These are phyloP conservation scores for Podaxis sp. DNA, from an alignment of 768 basidiomycete species.

Conservation along the genomic window DNA sequence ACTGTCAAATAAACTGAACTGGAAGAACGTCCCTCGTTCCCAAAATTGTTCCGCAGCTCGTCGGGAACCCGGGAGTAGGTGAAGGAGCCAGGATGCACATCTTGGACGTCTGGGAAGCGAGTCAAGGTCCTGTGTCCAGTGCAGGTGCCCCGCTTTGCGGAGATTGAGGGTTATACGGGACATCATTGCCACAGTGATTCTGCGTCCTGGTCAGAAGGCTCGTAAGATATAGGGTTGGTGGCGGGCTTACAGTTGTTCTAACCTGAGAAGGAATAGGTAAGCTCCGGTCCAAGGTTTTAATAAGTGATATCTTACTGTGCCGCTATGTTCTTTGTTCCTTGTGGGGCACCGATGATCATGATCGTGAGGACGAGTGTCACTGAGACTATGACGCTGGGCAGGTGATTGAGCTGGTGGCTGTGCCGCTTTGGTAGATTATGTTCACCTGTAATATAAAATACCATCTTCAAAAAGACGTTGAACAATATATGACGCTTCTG, in stretches of 20 bases:
- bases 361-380: conserved; percentile 43
- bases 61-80: neutral
- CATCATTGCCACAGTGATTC: conserved; percentile 54
- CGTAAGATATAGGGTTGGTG: neutral
- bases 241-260: conserved; percentile 36
- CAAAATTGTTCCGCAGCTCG: neutral
- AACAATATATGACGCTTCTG: conserved; percentile 37
- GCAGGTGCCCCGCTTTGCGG: conserved; percentile 34
- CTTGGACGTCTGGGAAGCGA: neutral
- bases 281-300: conserved; percentile 13
- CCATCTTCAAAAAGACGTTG: conserved; percentile 46
- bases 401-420: neutral
- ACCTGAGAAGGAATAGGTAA: conserved; percentile 20
- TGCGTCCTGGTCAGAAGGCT: conserved; percentile 7
- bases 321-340: conserved; percentile 44
- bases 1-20: neutral
- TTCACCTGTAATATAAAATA: conserved; percentile 44
- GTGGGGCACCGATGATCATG: conserved; percentile 46
- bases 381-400: conserved; percentile 41
- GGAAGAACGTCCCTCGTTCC: conserved; percentile 1
- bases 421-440: neutral
- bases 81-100: neutral
- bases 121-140: neutral
- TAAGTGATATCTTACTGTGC: conserved; percentile 40
- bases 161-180: conserved; percentile 65